Base-by-base conservation (phyloP, 768 basidiomycete genomes). In the Termitomyces sp. region DNA sequence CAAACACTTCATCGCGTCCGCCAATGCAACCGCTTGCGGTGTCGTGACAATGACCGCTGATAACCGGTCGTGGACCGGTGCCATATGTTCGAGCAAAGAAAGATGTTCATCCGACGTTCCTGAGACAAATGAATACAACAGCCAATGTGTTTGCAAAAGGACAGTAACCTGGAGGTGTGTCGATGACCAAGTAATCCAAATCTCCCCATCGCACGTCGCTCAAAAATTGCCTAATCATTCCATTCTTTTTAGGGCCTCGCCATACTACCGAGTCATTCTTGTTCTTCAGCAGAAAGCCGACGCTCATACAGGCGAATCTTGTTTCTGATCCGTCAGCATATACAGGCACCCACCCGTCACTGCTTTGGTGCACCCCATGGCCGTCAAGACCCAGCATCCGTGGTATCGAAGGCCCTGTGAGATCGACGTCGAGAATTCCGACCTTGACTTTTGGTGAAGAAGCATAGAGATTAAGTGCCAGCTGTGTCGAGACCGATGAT, bases 31-130 rank as follows among this genome's bases (percentile, higher is more conserved):
- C 17, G 94, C 94, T 74, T 99, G 97, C 12, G 97, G 97, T 3
- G 97, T 98, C 32, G 97, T 97, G 62, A 99, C 96, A 59, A 99
- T 84, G 57, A 98, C 80, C 31, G 92, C 87, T 44, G 89, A 86
- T 59, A 98, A 69, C 41, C 87, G 82, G 59, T 83, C 76, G 65
- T 89, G 89, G 17, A 92, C 78, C 0, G 94, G 93, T 25, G 91
- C 86, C 67, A 98, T 82, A 67, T 98, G 95, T 65, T 98, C 95
- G 60, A 98, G 77, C 47, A 99, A 78, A 35, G 96, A 97, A 43
- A 99, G 80, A 75, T 98, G 97, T 70, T 99, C 97, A 75, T 99
- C 97, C 21, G 97, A 98, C 40, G 97, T 99, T 34, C 97, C 96
- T 99, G 65, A 65, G 60, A 56, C 50, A 29, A 51, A 61, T 63